phyloP scores from a whole-genome alignment of 1,139 yeast genomes.

The Blastobotrys indianensis region DNA sequence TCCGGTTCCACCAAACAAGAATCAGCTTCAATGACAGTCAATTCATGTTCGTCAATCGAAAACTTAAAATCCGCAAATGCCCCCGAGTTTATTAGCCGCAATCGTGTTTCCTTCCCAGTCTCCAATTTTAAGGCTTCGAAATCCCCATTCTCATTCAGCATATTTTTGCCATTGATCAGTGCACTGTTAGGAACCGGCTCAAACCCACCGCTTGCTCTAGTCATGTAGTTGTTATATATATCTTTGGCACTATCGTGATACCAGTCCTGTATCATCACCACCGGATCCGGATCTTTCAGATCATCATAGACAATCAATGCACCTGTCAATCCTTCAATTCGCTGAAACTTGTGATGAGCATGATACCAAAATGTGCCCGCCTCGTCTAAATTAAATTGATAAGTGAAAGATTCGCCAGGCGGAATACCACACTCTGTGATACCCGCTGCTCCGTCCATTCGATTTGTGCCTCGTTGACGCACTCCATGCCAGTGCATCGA shows the following conservation, averaged over 20 bases:
- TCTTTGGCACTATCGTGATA: slow-evolving; percentile 55
- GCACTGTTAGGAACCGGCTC: slow-evolving; percentile 73
- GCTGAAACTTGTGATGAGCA: slow-evolving; percentile 72
- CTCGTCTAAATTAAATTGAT: slow-evolving; percentile 63
- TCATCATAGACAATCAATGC: slow-evolving; percentile 49
- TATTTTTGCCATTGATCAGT: slow-evolving; percentile 37
- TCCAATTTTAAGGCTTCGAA: slow-evolving; percentile 11
- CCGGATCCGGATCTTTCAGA: slow-evolving; percentile 42
- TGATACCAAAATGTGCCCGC: slow-evolving; percentile 91
- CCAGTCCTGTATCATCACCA: slow-evolving; percentile 64
- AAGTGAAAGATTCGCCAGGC: slow-evolving; percentile 59
- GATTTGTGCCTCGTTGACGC: slow-evolving; percentile 57
- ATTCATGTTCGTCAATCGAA: slow-evolving; percentile 39
- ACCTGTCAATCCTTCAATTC: slow-evolving; percentile 81
- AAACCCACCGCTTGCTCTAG: slow-evolving; percentile 78
- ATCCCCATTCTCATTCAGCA: slow-evolving; percentile 11
- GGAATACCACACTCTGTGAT: slow-evolving; percentile 79
- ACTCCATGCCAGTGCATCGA: slow-evolving; percentile 76
- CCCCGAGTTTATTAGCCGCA: slow-evolving; percentile 31
- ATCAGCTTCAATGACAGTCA: slow-evolving; percentile 61
- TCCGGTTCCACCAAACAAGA: slow-evolving; percentile 61
- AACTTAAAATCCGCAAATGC: slow-evolving; percentile 28
- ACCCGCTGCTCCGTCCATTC: slow-evolving; percentile 80
- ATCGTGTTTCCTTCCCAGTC: slow-evolving; percentile 19
- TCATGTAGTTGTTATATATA: slow-evolving; percentile 47